Percentiles rank a stretch among this genome's conserved stretches.
Conservation (phyloP, 2,329 filamentous ascomycete species). For the Exophiala sideris region DNA sequence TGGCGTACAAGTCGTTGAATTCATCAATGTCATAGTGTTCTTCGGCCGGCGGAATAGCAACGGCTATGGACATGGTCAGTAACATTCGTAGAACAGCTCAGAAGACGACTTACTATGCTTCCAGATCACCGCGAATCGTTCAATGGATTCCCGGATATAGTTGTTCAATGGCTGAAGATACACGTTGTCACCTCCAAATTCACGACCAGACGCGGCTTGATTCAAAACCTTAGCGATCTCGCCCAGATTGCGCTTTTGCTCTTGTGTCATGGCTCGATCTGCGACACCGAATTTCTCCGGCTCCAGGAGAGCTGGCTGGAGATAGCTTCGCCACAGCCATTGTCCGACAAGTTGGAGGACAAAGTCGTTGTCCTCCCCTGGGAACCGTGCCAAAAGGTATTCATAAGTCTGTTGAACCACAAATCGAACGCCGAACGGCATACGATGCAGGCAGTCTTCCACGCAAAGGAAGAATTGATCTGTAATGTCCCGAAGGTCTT, state of each 20-base stretch:
- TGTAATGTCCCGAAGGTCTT: constrained; percentile 89
- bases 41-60: constrained; percentile 82
- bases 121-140: constrained; percentile 73
- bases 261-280: constrained; percentile 80
- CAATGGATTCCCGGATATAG: constrained; percentile 81
- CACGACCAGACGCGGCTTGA: constrained; percentile 80
- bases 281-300: constrained; percentile 92
- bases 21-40: constrained; percentile 96
- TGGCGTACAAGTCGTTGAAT: constrained; percentile 95
- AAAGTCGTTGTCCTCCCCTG: constrained; percentile 71
- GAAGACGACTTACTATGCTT: constrained; percentile 52
- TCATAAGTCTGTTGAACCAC: constrained; percentile 84
- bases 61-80: constrained; percentile 53
- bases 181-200: constrained; percentile 91
- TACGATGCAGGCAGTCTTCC: constrained; percentile 78
- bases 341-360: constrained; percentile 80
- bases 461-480: constrained; percentile 82
- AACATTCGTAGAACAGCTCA: not conserved
- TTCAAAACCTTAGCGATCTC: constrained; percentile 90
- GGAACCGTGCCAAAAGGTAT: constrained; percentile 71
- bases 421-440: constrained; percentile 91
- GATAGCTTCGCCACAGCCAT: constrained; percentile 93
- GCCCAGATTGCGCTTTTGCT: constrained; percentile 86
- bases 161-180: constrained; percentile 93
- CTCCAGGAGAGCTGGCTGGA: constrained; percentile 82